Evolutionary conservation across 1,139 yeast species (phyloP).

Genomic region (Pichia sp.): DNA sequence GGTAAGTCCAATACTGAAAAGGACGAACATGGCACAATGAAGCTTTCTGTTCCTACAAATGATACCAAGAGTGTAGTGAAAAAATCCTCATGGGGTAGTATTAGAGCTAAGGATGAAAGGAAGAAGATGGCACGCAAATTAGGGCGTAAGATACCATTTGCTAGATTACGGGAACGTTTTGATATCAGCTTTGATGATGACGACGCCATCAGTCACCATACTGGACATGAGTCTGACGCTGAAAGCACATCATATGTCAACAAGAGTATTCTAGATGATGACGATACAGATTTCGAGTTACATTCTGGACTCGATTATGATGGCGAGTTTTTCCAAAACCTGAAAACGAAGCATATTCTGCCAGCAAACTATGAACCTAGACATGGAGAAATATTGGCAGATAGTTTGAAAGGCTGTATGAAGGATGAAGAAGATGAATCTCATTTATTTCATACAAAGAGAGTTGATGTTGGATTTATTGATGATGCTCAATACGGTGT

Average conservation of each 20-base stretch:
- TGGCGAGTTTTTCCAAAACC: neutral
- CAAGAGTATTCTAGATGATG: neutral
- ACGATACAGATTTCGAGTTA: neutral
- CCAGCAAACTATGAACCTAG: conserved; percentile 2
- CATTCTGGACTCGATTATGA: neutral
- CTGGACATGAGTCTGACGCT: neutral
- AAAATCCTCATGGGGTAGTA: conserved; percentile 1
- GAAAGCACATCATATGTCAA: neutral
- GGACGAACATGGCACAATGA: neutral
- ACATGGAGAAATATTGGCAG: neutral
- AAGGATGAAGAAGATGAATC: conserved; percentile 1
- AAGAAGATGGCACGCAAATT: conserved; percentile 1
- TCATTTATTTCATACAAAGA: neutral
- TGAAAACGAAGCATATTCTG: neutral
- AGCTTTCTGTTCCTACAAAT: conserved; percentile 2
- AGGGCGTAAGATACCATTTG: conserved; percentile 6
- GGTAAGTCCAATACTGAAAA: neutral
- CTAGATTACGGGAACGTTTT: conserved; percentile 5
- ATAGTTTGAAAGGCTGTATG: conserved; percentile 10
- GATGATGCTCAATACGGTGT: conserved; percentile 42
- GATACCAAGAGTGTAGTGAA: neutral
- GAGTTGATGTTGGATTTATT: conserved; percentile 39
- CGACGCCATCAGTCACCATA: neutral
- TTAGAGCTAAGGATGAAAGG: conserved; percentile 1
- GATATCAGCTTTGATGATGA: conserved; percentile 6